Percentiles rank a stretch among this genome's conserved stretches.
These are phyloP conservation scores for Cymbopogon flexuosus DNA, from an alignment of 202 grass and related monocot genomes.

Conservation along the genomic window DNA sequence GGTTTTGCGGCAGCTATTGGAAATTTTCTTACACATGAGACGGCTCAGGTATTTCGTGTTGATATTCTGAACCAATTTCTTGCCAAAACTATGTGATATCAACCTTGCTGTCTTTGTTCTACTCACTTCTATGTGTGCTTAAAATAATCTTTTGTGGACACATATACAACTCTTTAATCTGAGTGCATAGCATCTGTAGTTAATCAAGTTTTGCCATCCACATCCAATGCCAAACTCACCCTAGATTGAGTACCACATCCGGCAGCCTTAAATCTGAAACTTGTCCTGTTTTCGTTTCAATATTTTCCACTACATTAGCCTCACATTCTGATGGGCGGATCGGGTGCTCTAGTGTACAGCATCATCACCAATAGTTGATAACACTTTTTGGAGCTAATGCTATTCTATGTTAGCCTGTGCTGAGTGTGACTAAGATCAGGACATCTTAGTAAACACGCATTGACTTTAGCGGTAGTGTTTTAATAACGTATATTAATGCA, in stretches of 20 bases:
- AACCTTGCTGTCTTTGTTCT: slow-evolving; percentile 6
- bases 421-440: neutral
- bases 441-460: neutral
- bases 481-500: neutral
- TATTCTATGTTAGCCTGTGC: neutral
- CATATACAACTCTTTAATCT: slow-evolving; percentile 11
- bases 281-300: slow-evolving; percentile 17
- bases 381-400: slow-evolving; percentile 26
- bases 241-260: slow-evolving; percentile 13
- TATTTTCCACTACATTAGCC: neutral
- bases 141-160: slow-evolving; percentile 22
- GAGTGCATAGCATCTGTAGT: slow-evolving; percentile 15
- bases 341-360: neutral
- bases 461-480: neutral
- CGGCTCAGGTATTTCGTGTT: slow-evolving; percentile 61
- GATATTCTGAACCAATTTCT: neutral
- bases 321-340: slow-evolving; percentile 29
- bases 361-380: neutral
- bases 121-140: slow-evolving; percentile 12
- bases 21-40: slow-evolving; percentile 63
- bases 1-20: slow-evolving; percentile 74
- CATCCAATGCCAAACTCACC: neutral
- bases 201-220: slow-evolving; percentile 6
- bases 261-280: slow-evolving; percentile 15
- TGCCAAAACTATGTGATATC: neutral